Percentiles rank a stretch among this genome's conserved stretches.
Evolutionary conservation across 495 filamentous ascomycete genomes (phyloP).

Genomic region (Copromyces sp.): DNA sequence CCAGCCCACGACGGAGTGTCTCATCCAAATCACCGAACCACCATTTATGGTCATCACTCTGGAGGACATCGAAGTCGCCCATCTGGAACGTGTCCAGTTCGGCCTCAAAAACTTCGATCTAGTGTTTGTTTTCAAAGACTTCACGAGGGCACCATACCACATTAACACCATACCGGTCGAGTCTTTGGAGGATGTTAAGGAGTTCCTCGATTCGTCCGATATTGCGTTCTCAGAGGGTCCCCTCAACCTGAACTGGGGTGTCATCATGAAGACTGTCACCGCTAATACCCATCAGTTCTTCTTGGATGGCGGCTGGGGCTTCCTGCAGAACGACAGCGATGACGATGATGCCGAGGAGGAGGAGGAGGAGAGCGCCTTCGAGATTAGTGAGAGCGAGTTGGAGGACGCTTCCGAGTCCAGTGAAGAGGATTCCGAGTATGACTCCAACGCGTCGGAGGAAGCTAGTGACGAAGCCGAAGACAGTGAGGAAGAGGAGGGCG

Average conservation of each 20-base stretch:
- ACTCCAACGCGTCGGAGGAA: conserved; percentile 78
- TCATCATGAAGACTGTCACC: conserved; percentile 98
- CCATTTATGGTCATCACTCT: conserved; percentile 93
- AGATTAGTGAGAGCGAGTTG: conserved; percentile 75
- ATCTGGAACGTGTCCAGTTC: conserved; percentile 95
- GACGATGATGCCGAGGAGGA: conserved; percentile 74
- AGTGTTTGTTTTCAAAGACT: conserved; percentile 96
- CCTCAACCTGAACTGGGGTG: conserved; percentile 95
- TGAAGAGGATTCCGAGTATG: conserved; percentile 85
- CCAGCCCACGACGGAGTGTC: conserved; percentile 91
- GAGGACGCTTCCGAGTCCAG: conserved; percentile 69
- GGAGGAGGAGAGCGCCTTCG: conserved; percentile 80
- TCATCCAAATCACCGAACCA: conserved; percentile 96
- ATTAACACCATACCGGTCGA: conserved; percentile 99
- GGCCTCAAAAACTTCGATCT: conserved; percentile 99
- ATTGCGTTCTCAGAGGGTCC: conserved; percentile 92
- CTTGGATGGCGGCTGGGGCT: conserved; percentile 88
- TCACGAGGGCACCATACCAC: conserved; percentile 73
- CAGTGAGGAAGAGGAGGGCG: conserved; percentile 67
- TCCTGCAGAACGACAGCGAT: conserved; percentile 80
- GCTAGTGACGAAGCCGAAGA: conserved; percentile 55
- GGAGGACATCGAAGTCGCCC: conserved; percentile 91
- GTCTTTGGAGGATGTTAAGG: conserved; percentile 86
- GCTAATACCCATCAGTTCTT: conserved; percentile 93
- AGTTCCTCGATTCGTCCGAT: conserved; percentile 93